Percentiles rank a stretch among this genome's conserved stretches.
phyloP scores from a whole-genome alignment of 1,139 yeast species.

The Magnusiomyces clavatus region DNA sequence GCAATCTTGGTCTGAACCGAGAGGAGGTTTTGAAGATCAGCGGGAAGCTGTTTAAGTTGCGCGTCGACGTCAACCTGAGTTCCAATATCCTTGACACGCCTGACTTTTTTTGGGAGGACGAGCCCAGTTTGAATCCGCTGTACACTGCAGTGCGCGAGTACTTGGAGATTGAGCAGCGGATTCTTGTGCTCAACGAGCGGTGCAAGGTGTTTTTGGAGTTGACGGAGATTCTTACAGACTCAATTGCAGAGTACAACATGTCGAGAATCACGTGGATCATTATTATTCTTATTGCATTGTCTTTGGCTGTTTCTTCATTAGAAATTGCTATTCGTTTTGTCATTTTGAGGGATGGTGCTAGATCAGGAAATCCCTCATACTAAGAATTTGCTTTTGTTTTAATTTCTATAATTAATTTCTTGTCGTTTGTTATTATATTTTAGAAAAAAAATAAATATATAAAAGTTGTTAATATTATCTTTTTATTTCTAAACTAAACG shows the following conservation, averaged over 20 bases:
- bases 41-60: constrained; percentile 77
- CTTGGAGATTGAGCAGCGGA: constrained; percentile 88
- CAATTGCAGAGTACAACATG: constrained; percentile 88
- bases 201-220: constrained; percentile 91
- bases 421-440: neutral
- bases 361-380: no score
- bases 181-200: constrained; percentile 84
- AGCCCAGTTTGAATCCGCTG: constrained; percentile 89
- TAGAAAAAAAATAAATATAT: constrained; percentile 1
- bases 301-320: constrained; percentile 59
- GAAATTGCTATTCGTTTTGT: constrained; percentile 53
- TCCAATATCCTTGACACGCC: constrained; percentile 93
- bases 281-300: constrained; percentile 70
- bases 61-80: constrained; percentile 89
- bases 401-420: no score
- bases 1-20: constrained; percentile 69
- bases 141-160: constrained; percentile 87
- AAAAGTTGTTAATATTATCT: no score
- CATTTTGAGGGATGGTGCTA: constrained; percentile 36
- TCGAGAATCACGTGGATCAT: constrained; percentile 88
- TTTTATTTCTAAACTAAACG: no score
- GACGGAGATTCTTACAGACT: constrained; percentile 86
- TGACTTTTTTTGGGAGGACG: constrained; percentile 92
- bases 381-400: no score
- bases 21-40: constrained; percentile 78